Evolutionary conservation across 1,284 basidiomycete genomes (phyloP).

Genomic region (Puccinia horiana): DNA sequence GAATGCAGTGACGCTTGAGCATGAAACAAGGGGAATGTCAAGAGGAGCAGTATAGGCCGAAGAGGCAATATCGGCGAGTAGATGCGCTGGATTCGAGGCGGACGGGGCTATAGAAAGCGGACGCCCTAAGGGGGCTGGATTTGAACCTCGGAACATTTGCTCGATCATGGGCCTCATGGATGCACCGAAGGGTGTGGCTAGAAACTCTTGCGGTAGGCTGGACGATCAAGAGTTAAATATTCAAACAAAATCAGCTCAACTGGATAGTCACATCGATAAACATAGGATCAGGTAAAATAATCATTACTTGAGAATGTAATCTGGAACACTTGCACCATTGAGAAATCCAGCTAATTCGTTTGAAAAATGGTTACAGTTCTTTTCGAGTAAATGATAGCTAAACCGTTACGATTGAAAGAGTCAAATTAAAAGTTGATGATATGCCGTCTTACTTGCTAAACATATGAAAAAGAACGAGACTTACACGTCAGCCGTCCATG

Average conservation of each 20-base stretch:
- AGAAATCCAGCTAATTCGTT: slow-evolving; percentile 44
- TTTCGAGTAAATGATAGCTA: slow-evolving; percentile 49
- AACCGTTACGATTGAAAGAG: not conserved
- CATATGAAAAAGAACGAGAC: slow-evolving; percentile 53
- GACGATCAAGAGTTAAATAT: slow-evolving; percentile 56
- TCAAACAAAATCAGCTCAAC: not conserved
- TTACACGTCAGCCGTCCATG: slow-evolving; percentile 57
- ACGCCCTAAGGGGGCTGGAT: slow-evolving; percentile 11
- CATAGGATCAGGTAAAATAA: not conserved
- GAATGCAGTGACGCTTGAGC: slow-evolving; percentile 53
- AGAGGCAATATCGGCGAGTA: slow-evolving; percentile 38
- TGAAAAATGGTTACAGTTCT: slow-evolving; percentile 47
- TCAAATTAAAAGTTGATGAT: not conserved
- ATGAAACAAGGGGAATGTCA: slow-evolving; percentile 50
- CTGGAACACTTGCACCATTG: slow-evolving; percentile 34
- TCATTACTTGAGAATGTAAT: slow-evolving; percentile 42
- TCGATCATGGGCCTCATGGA: slow-evolving; percentile 59
- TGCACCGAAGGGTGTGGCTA: slow-evolving; percentile 59
- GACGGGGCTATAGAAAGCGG: slow-evolving; percentile 21
- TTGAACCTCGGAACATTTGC: slow-evolving; percentile 51
- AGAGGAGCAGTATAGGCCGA: slow-evolving; percentile 28
- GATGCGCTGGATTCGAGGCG: not conserved
- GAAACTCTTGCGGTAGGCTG: slow-evolving; percentile 57
- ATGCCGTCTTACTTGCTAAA: not conserved
- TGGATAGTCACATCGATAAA: not conserved